A percentile compares a stretch with the other conserved stretches of the same genome.
Conservation (phyloP, 305 asterid genomes). For the Fraxinus velutina region DNA sequence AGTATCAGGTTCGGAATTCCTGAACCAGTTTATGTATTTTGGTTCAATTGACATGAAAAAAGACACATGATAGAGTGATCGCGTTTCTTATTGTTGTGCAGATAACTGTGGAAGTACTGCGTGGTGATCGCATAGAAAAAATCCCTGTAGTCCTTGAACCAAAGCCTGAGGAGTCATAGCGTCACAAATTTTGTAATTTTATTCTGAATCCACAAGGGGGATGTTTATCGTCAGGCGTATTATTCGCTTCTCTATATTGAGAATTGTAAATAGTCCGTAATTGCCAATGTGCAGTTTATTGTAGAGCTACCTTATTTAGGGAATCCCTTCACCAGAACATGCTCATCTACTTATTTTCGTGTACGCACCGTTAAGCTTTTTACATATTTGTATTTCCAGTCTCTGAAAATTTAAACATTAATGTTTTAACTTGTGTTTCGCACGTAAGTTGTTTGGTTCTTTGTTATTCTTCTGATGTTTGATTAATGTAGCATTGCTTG, state of each 20-base stretch:
- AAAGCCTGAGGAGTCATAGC: constrained; percentile 73
- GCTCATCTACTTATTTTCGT: background rate
- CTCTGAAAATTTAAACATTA: background rate
- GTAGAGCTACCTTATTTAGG: constrained; percentile 21
- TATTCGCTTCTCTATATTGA: constrained; percentile 15
- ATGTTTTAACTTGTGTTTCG: background rate
- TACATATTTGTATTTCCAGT: background rate
- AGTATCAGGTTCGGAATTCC: background rate
- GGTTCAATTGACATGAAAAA: background rate
- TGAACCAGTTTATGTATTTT: background rate
- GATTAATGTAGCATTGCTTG: background rate
- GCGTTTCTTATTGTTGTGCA: constrained; percentile 27
- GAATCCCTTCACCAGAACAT: background rate
- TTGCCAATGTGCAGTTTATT: constrained; percentile 11
- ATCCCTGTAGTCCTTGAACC: constrained; percentile 86
- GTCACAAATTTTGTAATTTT: constrained; percentile 13
- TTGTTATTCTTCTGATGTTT: background rate
- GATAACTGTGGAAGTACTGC: constrained; percentile 83
- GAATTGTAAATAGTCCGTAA: constrained; percentile 33
- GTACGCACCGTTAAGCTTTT: background rate
- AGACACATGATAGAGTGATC: background rate
- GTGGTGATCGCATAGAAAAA: constrained; percentile 85
- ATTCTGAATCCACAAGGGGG: constrained; percentile 4
- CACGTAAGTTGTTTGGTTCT: background rate
- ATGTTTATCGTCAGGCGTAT: constrained; percentile 3